Evolutionary conservation across 495 filamentous ascomycete genomes (phyloP), one percentile per base, ranked within the genome.

Genomic region (Aspergillus mulundensis): DNA sequence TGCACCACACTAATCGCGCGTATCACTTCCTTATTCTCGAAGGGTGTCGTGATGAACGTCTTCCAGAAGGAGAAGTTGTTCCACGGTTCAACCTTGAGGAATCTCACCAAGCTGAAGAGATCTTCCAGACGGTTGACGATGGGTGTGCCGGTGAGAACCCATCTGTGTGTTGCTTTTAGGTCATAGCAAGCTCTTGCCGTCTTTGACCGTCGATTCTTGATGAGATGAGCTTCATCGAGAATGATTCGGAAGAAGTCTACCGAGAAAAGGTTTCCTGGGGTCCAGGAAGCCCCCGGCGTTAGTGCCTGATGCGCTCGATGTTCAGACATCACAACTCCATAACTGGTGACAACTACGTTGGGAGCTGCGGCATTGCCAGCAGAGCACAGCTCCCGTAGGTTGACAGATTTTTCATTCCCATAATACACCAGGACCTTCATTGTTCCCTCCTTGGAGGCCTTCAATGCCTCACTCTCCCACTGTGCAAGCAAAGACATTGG

Each of bases 41-140:
- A 98, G 0, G 94, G 94, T 14, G 93, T 84, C 0, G 95, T 98
- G 60, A 98, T 98, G 70, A 98, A 98, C 0, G 95, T 97, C 57
- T 92, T 89, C 94, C 94, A 98, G 73, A 95, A 98, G 4, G 91
- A 94, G 66, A 97, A 97, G 68, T 97, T 97, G 55, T 86, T 90
- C 94, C 94, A 98, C 1, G 94, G 94, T 63, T 97, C 95, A 7
- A 97, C 94, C 55, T 87, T 81, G 28, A 97, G 73, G 71, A 97
- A 98, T 15, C 87, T 82, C 21, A 98, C 90, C 28, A 97, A 72
- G 63, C 88, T 93, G 75, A 97, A 98, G n/a, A 98, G 77, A 72
- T 98, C 94, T 67, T 98, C 95, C 3, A 98, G 76, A 12, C 89
- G 87, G 66, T 98, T 98, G 60, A 98, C 93, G 46, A 98, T 98